Base-by-base conservation (phyloP, 108 stramenopile species). In the Discostella pseudostelligera region DNA sequence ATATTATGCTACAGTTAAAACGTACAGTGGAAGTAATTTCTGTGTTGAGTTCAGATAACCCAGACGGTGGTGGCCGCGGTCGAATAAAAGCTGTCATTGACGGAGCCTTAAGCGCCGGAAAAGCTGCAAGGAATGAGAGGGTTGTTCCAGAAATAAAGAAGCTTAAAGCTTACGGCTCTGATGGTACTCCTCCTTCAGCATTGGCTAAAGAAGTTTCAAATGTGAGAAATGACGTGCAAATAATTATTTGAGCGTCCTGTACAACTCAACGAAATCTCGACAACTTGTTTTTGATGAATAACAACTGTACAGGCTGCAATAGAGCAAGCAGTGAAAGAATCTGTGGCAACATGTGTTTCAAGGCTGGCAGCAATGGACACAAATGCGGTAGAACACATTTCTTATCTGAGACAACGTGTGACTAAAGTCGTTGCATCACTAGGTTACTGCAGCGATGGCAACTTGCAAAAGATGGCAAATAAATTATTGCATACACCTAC, bases 1-100 rank as follows among this genome's bases (percentile, higher is more conserved):
- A 39, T 32, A 81, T 92, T 21, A 47, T 92, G 55, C 59, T 89
- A 39, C 90, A 92, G 59, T 59, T 92, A 49, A 92, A 92, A 51
- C 81, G 88, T 40, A 92, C 88, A 3, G 62, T 63, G 20, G 86
- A 87, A 47, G 62, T 82, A 8, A 54, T 69, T 36, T 56, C 73
- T 28, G 50, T 56, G 20, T 39, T 46, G 59, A 69, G 56, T 7
- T 48, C 22, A 20, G 25, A 17, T 8, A 42, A 54, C 21, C 12
- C 2, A 4, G 40, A 42, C 2, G 48, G 39, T 10, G 58, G 56
- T 54, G 48, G 56, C 19, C 45, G 60, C 1, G 67, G 79, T 11
- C 22, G 61, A 59, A 77, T 77, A 51, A 82, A 83, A 59, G 56
- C 58, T 8, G 37, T 92, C 14, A 67, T 92, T n/a, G 78, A 87